These are phyloP conservation scores for thale cress (Arabidopsis thaliana) DNA, from an alignment of 345 rosid species.

Conservation along the genomic window TAIR10.1 NC_003070.9:10767501-10768000, in stretches of 20 bases:
- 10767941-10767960: slow-evolving; percentile 19
- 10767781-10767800: slow-evolving; percentile 99
- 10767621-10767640: slow-evolving; percentile 19
- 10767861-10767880: not conserved
- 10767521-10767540: slow-evolving; percentile 19
- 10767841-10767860: not conserved
- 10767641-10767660: slow-evolving; percentile 74
- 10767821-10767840: too few relatives aligned
- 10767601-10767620: slow-evolving; percentile 34
- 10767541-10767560: not conserved
- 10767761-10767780: slow-evolving; percentile 99
- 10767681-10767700: slow-evolving; percentile 90
- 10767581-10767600: slow-evolving; percentile 16
- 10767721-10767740: slow-evolving; percentile 96
- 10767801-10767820: slow-evolving; percentile 97
- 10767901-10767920: slow-evolving; percentile 5
- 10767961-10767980: slow-evolving; percentile 37
- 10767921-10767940: not conserved
- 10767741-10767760: slow-evolving; percentile 99
- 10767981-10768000: slow-evolving; percentile 99
- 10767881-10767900: not conserved
- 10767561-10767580: too few relatives aligned
- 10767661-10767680: slow-evolving; percentile 99
- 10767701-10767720: slow-evolving; percentile 97
- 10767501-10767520: not conserved